Conservation (phyloP, 2,329 filamentous ascomycete genomes). For the Colletotrichum sp. region DNA sequence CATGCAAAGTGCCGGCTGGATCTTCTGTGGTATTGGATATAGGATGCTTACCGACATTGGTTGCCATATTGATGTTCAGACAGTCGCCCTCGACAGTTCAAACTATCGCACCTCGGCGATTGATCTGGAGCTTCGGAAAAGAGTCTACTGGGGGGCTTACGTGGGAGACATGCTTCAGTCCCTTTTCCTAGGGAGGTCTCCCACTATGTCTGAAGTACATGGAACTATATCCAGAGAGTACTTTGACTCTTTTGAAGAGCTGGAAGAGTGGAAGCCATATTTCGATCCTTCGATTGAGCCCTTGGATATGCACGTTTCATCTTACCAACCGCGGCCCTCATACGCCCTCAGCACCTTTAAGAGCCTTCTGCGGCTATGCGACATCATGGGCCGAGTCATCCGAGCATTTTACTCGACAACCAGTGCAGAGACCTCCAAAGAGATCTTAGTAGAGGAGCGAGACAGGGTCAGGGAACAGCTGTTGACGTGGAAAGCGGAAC, state of each 20-base stretch:
- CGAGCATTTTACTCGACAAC: not conserved
- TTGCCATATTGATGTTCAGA: not conserved
- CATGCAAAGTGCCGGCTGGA: not conserved
- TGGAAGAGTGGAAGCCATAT: not conserved
- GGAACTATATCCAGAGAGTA: not conserved
- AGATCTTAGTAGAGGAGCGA: not conserved
- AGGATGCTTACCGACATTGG: not conserved
- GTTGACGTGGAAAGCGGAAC: not conserved
- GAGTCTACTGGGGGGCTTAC: not conserved
- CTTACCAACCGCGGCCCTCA: not conserved
- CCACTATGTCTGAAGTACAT: not conserved
- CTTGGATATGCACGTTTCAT: not conserved
- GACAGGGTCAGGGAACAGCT: not conserved
- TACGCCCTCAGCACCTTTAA: not conserved
- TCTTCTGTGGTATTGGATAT: not conserved
- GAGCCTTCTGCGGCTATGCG: not conserved
- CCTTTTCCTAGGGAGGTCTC: not conserved
- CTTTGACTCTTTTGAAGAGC: not conserved
- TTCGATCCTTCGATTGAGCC: not conserved
- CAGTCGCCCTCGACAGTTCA: not conserved
- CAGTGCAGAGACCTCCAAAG: not conserved
- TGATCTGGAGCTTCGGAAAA: not conserved
- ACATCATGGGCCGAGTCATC: not conserved
- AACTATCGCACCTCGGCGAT: not conserved
- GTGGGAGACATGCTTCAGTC: not conserved